Base-by-base conservation (phyloP, 192 early-diverging fungal genomes). In the Coemansia aciculifera region DNA sequence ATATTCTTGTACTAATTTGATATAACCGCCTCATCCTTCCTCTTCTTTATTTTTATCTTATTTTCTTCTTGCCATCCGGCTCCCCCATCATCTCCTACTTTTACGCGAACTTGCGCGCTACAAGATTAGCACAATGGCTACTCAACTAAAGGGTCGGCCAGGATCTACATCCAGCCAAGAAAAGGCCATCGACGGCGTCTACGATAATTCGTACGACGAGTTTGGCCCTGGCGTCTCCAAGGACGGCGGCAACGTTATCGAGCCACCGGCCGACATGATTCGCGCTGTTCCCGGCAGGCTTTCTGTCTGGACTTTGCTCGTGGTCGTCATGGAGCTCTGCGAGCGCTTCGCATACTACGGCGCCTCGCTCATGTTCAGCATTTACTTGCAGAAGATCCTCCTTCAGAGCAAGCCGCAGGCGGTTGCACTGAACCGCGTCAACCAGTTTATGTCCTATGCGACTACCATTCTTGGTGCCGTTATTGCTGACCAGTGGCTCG, bases 401-500 rank as follows among this genome's bases (percentile, higher is more conserved):
- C 63, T 66, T 48, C 79, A 78, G 48, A 79, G 75, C 54, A 85
- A 85, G 70, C 62, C 71, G 15, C 57, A 62, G 27, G 83, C 85
- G 27, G 85, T 79, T 1, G 86, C 71, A 9, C 73, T 87, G 48
- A 77, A 80, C 15, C 81, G 74, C 65, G 76, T 84, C 36, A 85
- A 83, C 75, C 83, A 85, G 67, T 86, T 88, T 72, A 77, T 79
- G 63, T 85, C 81, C 15, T 87, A 86, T 42, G 65, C 79, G n/a
- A 87, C 86, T n/a, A 78, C 86, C 36, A 82, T 87, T 40, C 57
- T 87, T 32, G 85, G 86, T 40, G 91, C 88, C 23, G 75, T 89
- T n/a, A 59, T 91, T 36, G 86, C 89, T 8, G 91, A 93, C 84
- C 84, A 87, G 74, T 89, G 82, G 77, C 61, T 85, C 29, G 91